These are phyloP conservation scores for Boletus subcaerulescens DNA, from an alignment of 768 basidiomycete genomes.

Conservation along the genomic window DNA sequence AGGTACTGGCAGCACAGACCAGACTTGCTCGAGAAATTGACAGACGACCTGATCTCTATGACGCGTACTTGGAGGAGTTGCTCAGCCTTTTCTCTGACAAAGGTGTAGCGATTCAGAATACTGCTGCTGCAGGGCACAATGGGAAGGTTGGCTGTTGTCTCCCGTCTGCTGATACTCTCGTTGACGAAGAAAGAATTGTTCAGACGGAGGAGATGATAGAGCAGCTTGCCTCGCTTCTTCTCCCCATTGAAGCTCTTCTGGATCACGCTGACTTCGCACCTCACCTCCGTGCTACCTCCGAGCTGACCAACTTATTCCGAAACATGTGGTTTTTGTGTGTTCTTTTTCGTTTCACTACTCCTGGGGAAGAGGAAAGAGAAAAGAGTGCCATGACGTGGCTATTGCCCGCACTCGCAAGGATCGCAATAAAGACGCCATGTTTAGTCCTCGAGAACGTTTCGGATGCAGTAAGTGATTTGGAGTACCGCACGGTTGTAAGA, in stretches of 20 bases:
- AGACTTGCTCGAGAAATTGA: slow-evolving; percentile 78
- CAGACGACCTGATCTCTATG: slow-evolving; percentile 72
- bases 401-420: slow-evolving; percentile 67
- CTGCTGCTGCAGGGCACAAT: slow-evolving; percentile 61
- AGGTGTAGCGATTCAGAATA: slow-evolving; percentile 85
- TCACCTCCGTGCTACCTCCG: slow-evolving; percentile 49
- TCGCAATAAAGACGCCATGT: slow-evolving; percentile 83
- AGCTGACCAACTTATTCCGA: slow-evolving; percentile 75
- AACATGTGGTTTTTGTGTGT: slow-evolving; percentile 94
- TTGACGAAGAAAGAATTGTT: slow-evolving; percentile 1
- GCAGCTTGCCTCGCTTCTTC: slow-evolving; percentile 81
- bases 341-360: slow-evolving; percentile 72
- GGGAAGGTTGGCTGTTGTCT: slow-evolving; percentile 50
- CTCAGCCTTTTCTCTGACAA: slow-evolving; percentile 87
- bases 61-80: slow-evolving; percentile 79
- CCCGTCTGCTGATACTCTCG: background rate
- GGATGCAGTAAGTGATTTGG: slow-evolving; percentile 84
- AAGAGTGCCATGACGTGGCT: slow-evolving; percentile 76
- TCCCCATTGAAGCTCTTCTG: slow-evolving; percentile 88
- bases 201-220: slow-evolving; percentile 83
- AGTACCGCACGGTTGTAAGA: slow-evolving; percentile 88
- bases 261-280: slow-evolving; percentile 67
- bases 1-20: slow-evolving; percentile 91
- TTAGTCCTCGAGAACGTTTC: slow-evolving; percentile 79
- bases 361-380: slow-evolving; percentile 41